Evolutionary conservation across 2,329 filamentous ascomycete genomes (phyloP), one percentile per base, ranked within the genome.

Genomic region (Penicillium sp.): DNA sequence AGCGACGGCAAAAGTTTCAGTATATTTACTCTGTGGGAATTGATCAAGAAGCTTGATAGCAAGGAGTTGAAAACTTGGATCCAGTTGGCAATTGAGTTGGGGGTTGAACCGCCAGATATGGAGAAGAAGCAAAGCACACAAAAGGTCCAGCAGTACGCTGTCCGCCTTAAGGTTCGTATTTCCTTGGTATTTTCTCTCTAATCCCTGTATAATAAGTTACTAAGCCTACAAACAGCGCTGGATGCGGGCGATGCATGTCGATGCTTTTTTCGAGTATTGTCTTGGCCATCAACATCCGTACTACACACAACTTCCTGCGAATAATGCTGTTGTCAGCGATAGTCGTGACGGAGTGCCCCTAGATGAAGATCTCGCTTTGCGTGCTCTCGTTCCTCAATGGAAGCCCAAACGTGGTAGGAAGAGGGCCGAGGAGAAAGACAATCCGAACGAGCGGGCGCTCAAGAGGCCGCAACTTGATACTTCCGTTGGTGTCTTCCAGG

Each of bases 171-270:
- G 87, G 91, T 93, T 59, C 48, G 48, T 13, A 9, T 46, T 41
- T 15, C 49, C 44, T 23, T 17, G 6, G 4, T 46, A 19, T 8
- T 7, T n/a, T n/a, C 26, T 7, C 7, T 11, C 7, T 19, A 41
- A 15, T 41, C 13, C 11, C 11, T 13, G 5, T 45, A 7, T 41
- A 6, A 3, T 15, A 19, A 8, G 19, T 13, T 13, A 53, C 54
- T 41, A 54, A 54, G 45, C 35, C 3, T 31, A n/a, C 19, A 2
- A 6, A 13, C 70, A 91, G 91, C 89, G 94, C 73, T 97, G 93
- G 93, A 95, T 97, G 91, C 92, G 92, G 74, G 93, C 93, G 5
- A 94, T 96, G 90, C 93, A 97, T 75, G 88, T 97, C 56, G 92
- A 96, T 81, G 91, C 92, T 11, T 97, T 97, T 75, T 97, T 97